Evolutionary conservation across 176 grass and related monocot genomes (phyloP), one percentile per base, ranked within the genome.

Genomic region (Cymbopogon citratus): DNA sequence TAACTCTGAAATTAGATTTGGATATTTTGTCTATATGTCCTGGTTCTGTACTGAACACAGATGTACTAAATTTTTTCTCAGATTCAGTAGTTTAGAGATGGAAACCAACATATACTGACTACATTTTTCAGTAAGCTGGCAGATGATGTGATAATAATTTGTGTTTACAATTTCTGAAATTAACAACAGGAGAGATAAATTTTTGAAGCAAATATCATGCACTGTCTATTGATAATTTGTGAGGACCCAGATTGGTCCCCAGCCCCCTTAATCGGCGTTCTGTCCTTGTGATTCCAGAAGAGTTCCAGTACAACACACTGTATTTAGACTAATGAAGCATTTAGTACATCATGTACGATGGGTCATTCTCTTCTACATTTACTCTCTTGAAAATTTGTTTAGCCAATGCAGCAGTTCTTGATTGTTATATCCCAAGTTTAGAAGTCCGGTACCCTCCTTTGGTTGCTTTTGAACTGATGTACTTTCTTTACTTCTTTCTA

Each of bases 401-500:
- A 9, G 21, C 3, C 21, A 54, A 57, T 5, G 26, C 29, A 21
- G 26, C 29, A 21, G 19, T 19, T 27, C 54, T 27, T 77, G 26
- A 34, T 51, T n/a, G 13, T 29, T 12, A 48, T 13, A 14, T 46
- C 2, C 16, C 40, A 48, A 5, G 5, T 48, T 12, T 19, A 15
- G 39, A 19, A 27, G 48, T 25, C 26, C 16, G 23, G n/a, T n/a
- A n/a, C 9, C 25, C 52, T 66, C 16, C 3, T 71, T 36, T 69
- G 29, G 31, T 35, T 60, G 7, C 31, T 72, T 45, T 65, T 19
- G 8, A 19, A 74, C 63, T 76, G 35, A 63, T 81, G 31, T 46
- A 35, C 71, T 60, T 86, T 63, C 7, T 77, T 69, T 46, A 0
- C 41, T 78, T 81, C 75, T 15, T 77, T 80, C 12, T 44, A 98